Evolutionary conservation across 257 asterid species (phyloP), one percentile per base, ranked within the genome.

Genomic region (Verbena officinalis): DNA sequence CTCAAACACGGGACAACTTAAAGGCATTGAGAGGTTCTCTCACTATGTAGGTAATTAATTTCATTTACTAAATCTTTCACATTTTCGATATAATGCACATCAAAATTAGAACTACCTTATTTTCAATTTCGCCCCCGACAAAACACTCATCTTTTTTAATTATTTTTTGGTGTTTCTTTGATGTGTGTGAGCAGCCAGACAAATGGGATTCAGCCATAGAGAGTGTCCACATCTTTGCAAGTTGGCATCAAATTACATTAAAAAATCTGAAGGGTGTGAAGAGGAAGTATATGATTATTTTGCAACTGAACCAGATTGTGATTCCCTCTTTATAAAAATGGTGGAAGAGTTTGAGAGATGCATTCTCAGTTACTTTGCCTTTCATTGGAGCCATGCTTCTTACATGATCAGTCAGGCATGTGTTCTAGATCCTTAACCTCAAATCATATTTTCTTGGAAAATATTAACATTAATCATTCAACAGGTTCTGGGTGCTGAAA

Each of bases 321-420:
- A 87, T 79, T 82, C 92, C 10, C 92, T 87, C 15, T 87, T 82
- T 51, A 83, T 87, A 46, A 87, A 87, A 71, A 60, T 87, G 71
- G 88, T 84, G 59, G 92, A 87, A 72, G 95, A 87, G 83, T 61
- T 87, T 19, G 95, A 87, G 76, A 73, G 95, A 46, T 78, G 89
- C 71, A 82, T 67, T 31, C 88, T 87, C 38, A 87, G 95, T 64
- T 87, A 87, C 77, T 87, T 87, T n/a, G 95, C 95, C 3, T 87
- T 84, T 56, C 95, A 84, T 65, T 87, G 95, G 95, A 75, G 61
- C 53, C 86, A 87, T 51, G 92, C 87, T 56, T 75, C 92, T 5
- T 36, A 65, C 55, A 84, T 82, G 86, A 80, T 84, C 71, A 77
- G 83, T 31, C 95, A 87, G 95, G 95, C 79, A 76, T 17, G 68